phyloP scores from a whole-genome alignment of 352 stramenopile genomes.

The Phytophthora ohioensis region DNA sequence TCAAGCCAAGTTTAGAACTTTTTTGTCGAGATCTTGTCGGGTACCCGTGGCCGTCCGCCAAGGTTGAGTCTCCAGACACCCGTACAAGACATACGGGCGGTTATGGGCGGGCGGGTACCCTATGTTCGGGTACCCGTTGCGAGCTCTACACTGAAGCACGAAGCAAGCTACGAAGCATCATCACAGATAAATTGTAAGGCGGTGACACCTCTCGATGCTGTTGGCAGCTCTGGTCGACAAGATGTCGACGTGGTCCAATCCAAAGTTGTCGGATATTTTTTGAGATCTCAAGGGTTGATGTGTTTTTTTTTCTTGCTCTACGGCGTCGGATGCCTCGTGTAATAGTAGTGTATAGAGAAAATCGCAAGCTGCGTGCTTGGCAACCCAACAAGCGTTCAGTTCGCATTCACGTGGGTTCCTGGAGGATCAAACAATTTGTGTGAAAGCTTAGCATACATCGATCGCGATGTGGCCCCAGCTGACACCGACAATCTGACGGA shows the following conservation, averaged over 20 bases:
- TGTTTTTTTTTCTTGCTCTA: not conserved
- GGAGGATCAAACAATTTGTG: slow-evolving; percentile 13
- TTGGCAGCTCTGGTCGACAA: no score
- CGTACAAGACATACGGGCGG: no score
- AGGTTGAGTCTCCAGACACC: no score
- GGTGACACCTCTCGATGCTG: not conserved
- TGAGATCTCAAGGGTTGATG: not conserved
- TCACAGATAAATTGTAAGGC: not conserved
- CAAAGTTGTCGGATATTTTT: not conserved
- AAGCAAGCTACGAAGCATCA: not conserved
- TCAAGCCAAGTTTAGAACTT: no score
- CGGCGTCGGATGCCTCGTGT: not conserved
- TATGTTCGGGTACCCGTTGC: no score
- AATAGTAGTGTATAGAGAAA: not conserved
- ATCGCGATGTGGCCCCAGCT: slow-evolving; percentile 40
- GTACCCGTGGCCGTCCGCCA: no score
- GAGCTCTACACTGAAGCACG: no score
- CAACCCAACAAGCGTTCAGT: slow-evolving; percentile 24
- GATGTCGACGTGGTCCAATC: no score
- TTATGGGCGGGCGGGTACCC: no score
- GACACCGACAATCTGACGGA: slow-evolving; percentile 22
- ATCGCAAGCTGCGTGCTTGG: slow-evolving; percentile 15
- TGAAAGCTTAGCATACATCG: slow-evolving; percentile 36
- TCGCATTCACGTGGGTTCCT: slow-evolving; percentile 11
- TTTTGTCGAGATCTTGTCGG: no score